Conservation (phyloP, 148 eudicot genomes). For the Polygonum maritimum region DNA sequence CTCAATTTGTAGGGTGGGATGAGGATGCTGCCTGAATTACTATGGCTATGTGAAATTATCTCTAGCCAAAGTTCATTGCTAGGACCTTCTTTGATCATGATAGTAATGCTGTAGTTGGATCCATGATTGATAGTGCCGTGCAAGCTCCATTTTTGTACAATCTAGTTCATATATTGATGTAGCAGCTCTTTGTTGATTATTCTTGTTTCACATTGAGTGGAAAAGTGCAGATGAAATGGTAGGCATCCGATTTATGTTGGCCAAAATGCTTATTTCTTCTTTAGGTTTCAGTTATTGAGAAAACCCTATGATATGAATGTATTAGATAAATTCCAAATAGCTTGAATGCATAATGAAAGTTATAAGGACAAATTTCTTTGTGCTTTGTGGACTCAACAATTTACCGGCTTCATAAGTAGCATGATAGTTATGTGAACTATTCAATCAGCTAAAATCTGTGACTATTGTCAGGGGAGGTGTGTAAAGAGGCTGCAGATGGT, state of each 20-base stretch:
- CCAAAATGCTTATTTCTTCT: background rate
- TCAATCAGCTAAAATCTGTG: slow-evolving; percentile 15
- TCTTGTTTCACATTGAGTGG: slow-evolving; percentile 5
- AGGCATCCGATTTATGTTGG: background rate
- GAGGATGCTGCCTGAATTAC: slow-evolving; percentile 14
- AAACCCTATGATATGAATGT: background rate
- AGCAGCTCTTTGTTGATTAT: slow-evolving; percentile 13
- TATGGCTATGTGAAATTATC: slow-evolving; percentile 31
- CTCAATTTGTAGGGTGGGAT: slow-evolving; percentile 12
- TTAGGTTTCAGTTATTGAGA: background rate
- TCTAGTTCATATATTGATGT: slow-evolving; percentile 9
- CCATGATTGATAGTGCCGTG: slow-evolving; percentile 12
- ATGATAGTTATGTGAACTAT: background rate
- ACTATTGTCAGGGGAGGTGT: slow-evolving; percentile 47
- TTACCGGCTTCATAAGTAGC: background rate
- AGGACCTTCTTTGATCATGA: background rate
- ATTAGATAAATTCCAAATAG: background rate
- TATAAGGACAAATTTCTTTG: background rate
- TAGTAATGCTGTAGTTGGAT: slow-evolving; percentile 1
- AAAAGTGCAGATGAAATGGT: slow-evolving; percentile 4
- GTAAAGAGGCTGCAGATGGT: slow-evolving; percentile 21
- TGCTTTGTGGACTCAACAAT: background rate
- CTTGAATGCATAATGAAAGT: background rate
- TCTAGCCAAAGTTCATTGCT: background rate
- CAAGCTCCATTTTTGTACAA: slow-evolving; percentile 13